Evolutionary conservation across 2,329 filamentous ascomycete species (phyloP), one percentile per base, ranked within the genome.

Genomic region (Cordyceps javanica): DNA sequence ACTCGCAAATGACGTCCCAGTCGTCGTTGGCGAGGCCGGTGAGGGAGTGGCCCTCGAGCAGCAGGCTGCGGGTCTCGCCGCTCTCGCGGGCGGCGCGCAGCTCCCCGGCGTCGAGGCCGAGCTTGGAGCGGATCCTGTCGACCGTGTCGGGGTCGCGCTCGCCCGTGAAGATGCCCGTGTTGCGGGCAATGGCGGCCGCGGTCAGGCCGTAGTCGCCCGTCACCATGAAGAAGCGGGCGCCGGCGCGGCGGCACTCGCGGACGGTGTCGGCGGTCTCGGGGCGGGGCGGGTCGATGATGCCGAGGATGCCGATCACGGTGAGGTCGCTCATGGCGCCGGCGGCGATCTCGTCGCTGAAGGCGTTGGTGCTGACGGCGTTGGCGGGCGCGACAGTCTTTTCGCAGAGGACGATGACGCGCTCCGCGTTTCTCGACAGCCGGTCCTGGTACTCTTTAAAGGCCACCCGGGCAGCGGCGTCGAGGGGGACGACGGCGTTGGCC

Each of bases 131-230:
- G 5, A 73, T 56, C 0, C 61, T 61, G 10, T 66, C 63, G 5
- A 70, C 62, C 0, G 66, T 73, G 23, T 75, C 71, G 0, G 73
- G 70, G 21, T 68, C 83, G 19, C 76, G 76, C 2, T 76, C 70
- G 6, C 68, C 59, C 19, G 82, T 83, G 63, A 82, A 82, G 61
- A 88, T 87, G 36, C 83, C 83, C 63, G 82, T 86, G 66, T 86
- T 82, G 62, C 79, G 76, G 6, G 84, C 85, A 61, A 88, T 88
- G 13, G 85, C 83, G 49, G 83, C 83, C 0, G 85, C 85, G 5
- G 85, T 88, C 52, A 83, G 70, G 23, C 70, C 75, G 59, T 77
- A 77, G 60, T 77, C 73, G 16, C 74, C 75, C 2, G 76, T 77
- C n/a, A 78, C 76, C 74, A 78, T 77, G 62, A 76, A 73, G 61